These are phyloP conservation scores for barley (Hordeum vulgare) DNA, from an alignment of 176 grass and related monocot species.

Conservation along the genomic window MorexV3_pseudomolecules_assembly NC_058524.1:270175080-270175579, in stretches of 20 bases:
- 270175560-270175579: constrained; percentile 95
- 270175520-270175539: neutral
- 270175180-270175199: neutral
- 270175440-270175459: constrained; percentile 57
- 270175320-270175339: neutral
- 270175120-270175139: neutral
- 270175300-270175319: constrained; percentile 8
- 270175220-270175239: constrained; percentile 92
- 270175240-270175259: constrained; percentile 89
- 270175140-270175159: constrained; percentile 4
- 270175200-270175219: neutral
- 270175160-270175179: constrained; percentile 20
- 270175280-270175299: constrained; percentile 4
- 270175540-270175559: constrained; percentile 80
- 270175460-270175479: neutral
- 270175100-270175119: neutral
- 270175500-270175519: neutral
- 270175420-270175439: constrained; percentile 95
- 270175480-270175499: neutral
- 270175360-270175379: constrained; percentile 85
- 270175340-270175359: constrained; percentile 30
- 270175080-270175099: neutral
- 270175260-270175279: constrained; percentile 81
- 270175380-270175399: constrained; percentile 97
- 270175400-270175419: constrained; percentile 97